Conservation (phyloP, 176 grass and related monocot genomes). For the Carex parvula region DNA sequence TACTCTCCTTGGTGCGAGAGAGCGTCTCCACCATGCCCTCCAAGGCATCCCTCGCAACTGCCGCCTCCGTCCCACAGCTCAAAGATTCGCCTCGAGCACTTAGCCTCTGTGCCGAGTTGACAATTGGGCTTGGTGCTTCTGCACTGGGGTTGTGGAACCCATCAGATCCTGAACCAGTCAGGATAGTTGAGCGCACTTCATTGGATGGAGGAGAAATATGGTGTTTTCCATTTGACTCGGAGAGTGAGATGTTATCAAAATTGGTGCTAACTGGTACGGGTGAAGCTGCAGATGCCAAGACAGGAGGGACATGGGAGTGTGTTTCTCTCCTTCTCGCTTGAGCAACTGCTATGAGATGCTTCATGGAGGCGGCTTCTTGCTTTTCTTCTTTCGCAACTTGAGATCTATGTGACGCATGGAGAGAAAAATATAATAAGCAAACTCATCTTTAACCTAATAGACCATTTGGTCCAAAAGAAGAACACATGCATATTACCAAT, state of each 20-base stretch:
- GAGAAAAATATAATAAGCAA: constrained; percentile 3
- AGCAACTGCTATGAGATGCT: constrained; percentile 27
- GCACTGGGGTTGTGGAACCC: neutral
- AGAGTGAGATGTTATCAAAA: neutral
- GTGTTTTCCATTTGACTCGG: constrained; percentile 2
- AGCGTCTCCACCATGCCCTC: constrained; percentile 65
- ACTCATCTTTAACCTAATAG: neutral
- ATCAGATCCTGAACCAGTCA: constrained; percentile 16
- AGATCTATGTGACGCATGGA: neutral
- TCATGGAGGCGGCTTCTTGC: neutral
- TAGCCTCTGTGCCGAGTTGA: neutral
- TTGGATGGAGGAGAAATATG: neutral
- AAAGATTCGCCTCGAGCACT: constrained; percentile 15
- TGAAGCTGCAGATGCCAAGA: neutral
- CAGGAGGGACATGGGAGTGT: constrained; percentile 9
- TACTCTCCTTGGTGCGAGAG: constrained; percentile 93
- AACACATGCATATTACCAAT: neutral
- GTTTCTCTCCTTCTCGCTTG: constrained; percentile 21
- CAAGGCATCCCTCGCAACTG: constrained; percentile 60
- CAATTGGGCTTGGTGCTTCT: constrained; percentile 1
- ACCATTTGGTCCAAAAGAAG: neutral
- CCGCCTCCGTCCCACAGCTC: constrained; percentile 40
- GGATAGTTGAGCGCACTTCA: neutral
- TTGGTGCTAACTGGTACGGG: neutral
- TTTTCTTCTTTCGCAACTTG: constrained; percentile 14